A percentile compares a stretch with the other conserved stretches of the same genome.
Conservation (phyloP, 805 yeast species). For the Myxozyma udenii region DNA sequence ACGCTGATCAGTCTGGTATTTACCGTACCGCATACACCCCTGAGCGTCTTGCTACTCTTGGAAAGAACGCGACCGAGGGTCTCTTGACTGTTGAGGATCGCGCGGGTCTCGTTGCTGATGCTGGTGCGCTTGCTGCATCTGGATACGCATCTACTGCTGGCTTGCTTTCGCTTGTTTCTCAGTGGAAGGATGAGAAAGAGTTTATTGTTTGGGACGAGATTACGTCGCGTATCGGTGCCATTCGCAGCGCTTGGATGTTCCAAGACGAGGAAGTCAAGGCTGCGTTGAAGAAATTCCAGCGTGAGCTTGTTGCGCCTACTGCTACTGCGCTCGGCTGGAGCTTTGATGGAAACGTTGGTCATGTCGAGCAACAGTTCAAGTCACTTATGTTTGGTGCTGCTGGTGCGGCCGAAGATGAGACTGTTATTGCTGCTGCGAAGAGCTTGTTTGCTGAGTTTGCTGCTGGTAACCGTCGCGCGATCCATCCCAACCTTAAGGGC, state of each 20-base stretch:
- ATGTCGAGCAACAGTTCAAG: slow-evolving; percentile 64
- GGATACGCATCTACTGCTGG: slow-evolving; percentile 51
- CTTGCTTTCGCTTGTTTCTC: slow-evolving; percentile 49
- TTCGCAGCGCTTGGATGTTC: slow-evolving; percentile 49
- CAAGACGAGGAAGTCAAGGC: slow-evolving; percentile 44
- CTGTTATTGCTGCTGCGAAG: slow-evolving; percentile 37
- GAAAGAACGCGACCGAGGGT: slow-evolving; percentile 51
- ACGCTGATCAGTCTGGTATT: slow-evolving; percentile 59
- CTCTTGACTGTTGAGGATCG: slow-evolving; percentile 57
- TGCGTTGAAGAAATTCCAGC: slow-evolving; percentile 47
- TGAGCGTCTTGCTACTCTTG: slow-evolving; percentile 51
- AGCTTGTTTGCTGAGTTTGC: slow-evolving; percentile 52
- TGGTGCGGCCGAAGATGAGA: slow-evolving; percentile 37
- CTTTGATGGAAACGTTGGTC: slow-evolving; percentile 54
- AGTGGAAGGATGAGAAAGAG: slow-evolving; percentile 51
- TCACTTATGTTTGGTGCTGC: slow-evolving; percentile 48
- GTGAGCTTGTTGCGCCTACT: slow-evolving; percentile 55
- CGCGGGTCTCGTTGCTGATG: slow-evolving; percentile 62
- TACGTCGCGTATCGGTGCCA: slow-evolving; percentile 42
- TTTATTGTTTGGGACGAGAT: slow-evolving; percentile 58
- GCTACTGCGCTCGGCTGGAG: slow-evolving; percentile 62
- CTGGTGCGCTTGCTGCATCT: slow-evolving; percentile 52
- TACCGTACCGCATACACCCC: slow-evolving; percentile 57
- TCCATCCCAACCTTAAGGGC: slow-evolving; percentile 71
- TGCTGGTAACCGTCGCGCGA: slow-evolving; percentile 62